These are phyloP conservation scores for Byssochlamys sp. DNA, from an alignment of 2,329 filamentous ascomycete species.

Conservation along the genomic window DNA sequence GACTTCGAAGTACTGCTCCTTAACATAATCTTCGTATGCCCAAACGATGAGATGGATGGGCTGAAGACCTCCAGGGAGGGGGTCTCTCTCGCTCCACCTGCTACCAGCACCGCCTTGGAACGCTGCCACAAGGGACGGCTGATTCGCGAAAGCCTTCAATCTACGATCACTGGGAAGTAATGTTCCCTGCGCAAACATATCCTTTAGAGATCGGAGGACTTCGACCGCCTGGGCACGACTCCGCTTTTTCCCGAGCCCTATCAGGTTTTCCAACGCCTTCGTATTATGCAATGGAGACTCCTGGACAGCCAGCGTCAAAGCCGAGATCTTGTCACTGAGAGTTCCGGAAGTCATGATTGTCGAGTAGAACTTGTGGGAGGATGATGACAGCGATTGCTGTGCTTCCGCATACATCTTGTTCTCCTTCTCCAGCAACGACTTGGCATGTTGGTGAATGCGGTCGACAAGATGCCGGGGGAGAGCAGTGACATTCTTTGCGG, in stretches of 20 bases:
- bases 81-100: slow-evolving; percentile 59
- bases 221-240: slow-evolving; percentile 86
- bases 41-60: slow-evolving; percentile 73
- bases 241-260: slow-evolving; percentile 79
- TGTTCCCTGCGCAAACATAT: slow-evolving; percentile 82
- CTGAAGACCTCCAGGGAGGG: slow-evolving; percentile 63
- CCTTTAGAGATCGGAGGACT: slow-evolving; percentile 84
- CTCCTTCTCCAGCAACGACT: slow-evolving; percentile 66
- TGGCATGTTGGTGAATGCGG: slow-evolving; percentile 57
- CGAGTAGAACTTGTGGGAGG: slow-evolving; percentile 89
- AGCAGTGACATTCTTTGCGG: slow-evolving; percentile 34
- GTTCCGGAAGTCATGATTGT: slow-evolving; percentile 96
- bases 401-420: slow-evolving; percentile 63
- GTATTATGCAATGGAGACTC: slow-evolving; percentile 91
- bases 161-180: slow-evolving; percentile 75
- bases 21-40: slow-evolving; percentile 92
- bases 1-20: slow-evolving; percentile 85
- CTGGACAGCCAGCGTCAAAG: slow-evolving; percentile 84
- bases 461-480: slow-evolving; percentile 47
- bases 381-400: slow-evolving; percentile 64
- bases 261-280: slow-evolving; percentile 75
- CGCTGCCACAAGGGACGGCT: slow-evolving; percentile 64
- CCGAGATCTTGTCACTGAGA: slow-evolving; percentile 90
- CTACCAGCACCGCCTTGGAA: slow-evolving; percentile 53
- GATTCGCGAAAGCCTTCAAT: slow-evolving; percentile 66